Base-by-base conservation (phyloP, 2,329 filamentous ascomycete species). In the Aspergillus neotritici region DNA sequence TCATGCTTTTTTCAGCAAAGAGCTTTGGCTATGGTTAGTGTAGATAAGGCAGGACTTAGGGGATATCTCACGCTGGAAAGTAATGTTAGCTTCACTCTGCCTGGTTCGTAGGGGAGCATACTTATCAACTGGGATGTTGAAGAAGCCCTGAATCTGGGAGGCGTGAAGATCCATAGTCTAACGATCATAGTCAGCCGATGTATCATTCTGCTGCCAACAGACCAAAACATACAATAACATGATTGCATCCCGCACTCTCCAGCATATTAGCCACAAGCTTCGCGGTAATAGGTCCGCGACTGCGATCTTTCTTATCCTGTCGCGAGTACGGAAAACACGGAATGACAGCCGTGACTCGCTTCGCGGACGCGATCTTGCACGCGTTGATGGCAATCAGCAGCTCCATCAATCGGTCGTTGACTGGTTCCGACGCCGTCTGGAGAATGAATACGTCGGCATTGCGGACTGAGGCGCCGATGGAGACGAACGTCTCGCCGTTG, bases 321-420 rank as follows among this genome's bases (percentile, higher is more conserved):
- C 90, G 82, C 9, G 90, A 89, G 62, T 96, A 96, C 25, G 89
- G 90, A 70, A 94, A 96, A 70, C 93, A 95, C 53, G 90, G 90
- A 40, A 95, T 85, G 51, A 96, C 87, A 52, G 88, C 90, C 21
- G 90, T 95, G 70, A 96, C 94, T 52, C 90, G 86, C 51, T 89
- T 82, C 12, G 90, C 90, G 30, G 82, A 86, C 33, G 84, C 84
- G 13, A 83, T 86, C 65, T 86, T 83, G 75, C 90, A 95, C 51
- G 90, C 90, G 63, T 94, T 93, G 68, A 95, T 93, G 82, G 95
- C 94, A 71, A 96, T 96, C 54, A 96, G 79, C 21, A 96, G 80
- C 70, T 97, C 91, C 89, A 97, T 96, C 46, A 97, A 79, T 39
- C 88, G 88, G 67, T 96, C 90, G 70, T 97, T 97, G 72, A 96